Evolutionary conservation across 2,329 filamentous ascomycete species (phyloP).

Genomic region (Fusarium heterosporum): DNA sequence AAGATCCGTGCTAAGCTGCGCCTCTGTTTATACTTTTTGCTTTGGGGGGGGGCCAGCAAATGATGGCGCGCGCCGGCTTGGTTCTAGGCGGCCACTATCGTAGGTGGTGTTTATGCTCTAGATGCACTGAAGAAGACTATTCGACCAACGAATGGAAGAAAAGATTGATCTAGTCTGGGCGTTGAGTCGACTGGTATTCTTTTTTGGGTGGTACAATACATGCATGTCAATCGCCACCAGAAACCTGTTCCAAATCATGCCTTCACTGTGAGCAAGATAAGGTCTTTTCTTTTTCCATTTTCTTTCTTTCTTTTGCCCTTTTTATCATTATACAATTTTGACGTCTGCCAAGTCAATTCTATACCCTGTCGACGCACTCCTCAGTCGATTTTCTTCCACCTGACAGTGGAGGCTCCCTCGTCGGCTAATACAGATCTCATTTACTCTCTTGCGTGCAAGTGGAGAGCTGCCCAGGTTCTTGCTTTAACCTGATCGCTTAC

Average conservation of each 20-base stretch:
- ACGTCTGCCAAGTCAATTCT: constrained; percentile 4
- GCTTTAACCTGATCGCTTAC: constrained; percentile 45
- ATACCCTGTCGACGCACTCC: constrained; percentile 38
- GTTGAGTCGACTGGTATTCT: background rate
- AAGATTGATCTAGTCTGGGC: background rate
- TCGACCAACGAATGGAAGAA: constrained; percentile 1
- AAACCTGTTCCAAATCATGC: background rate
- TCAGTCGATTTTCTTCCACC: constrained; percentile 36
- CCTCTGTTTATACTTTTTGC: constrained; percentile 33
- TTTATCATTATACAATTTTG: background rate
- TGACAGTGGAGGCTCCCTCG: constrained; percentile 25
- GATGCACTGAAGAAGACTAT: background rate
- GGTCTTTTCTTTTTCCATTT: constrained; percentile 1
- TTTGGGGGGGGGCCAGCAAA: constrained; percentile 25
- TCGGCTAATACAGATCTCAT: constrained; percentile 40
- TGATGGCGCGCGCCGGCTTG: constrained; percentile 34
- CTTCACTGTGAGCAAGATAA: background rate
- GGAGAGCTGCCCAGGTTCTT: constrained; percentile 35
- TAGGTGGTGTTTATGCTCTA: constrained; percentile 36
- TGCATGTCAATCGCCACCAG: background rate
- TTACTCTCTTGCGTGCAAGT: constrained; percentile 45
- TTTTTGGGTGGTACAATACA: background rate
- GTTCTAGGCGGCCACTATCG: constrained; percentile 27
- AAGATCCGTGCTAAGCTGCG: constrained; percentile 25
- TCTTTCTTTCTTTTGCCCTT: background rate